phyloP scores from a whole-genome alignment of 192 early-diverging fungal genomes.

The Powellomyces hirtus region DNA sequence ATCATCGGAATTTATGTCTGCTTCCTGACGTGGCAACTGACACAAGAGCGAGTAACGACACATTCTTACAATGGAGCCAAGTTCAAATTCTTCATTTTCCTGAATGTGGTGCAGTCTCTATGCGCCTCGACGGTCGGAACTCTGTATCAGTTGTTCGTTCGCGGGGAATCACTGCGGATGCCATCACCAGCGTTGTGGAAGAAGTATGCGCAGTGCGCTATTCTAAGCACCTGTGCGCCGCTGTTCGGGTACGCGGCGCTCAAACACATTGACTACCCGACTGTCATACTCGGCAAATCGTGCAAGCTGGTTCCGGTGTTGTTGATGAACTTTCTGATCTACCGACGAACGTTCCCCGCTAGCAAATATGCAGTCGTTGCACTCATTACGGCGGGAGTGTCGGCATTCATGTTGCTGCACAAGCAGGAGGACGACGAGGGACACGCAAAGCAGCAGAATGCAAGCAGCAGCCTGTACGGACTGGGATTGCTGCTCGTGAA shows the following conservation, averaged over 20 bases:
- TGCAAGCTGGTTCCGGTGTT: constrained; percentile 96
- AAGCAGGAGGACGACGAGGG: constrained; percentile 52
- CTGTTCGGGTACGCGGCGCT: constrained; percentile 93
- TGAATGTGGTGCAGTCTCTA: constrained; percentile 84
- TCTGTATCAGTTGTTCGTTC: constrained; percentile 65
- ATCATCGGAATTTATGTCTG: constrained; percentile 88
- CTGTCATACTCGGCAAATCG: constrained; percentile 93
- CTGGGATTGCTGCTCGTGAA: constrained; percentile 80
- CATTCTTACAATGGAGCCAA: constrained; percentile 73
- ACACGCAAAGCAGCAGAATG: constrained; percentile 35
- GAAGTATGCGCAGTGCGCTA: constrained; percentile 71
- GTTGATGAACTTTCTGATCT: constrained; percentile 91
- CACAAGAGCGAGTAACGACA: constrained; percentile 90
- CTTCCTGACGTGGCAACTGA: constrained; percentile 94
- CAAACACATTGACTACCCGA: constrained; percentile 95
- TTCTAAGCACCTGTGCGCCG: constrained; percentile 72
- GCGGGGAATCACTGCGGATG: constrained; percentile 33
- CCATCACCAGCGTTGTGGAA: constrained; percentile 24
- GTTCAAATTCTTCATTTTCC: constrained; percentile 90
- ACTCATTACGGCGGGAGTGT: constrained; percentile 88
- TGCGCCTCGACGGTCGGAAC: constrained; percentile 72
- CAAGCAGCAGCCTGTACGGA: constrained; percentile 72
- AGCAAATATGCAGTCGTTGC: constrained; percentile 86
- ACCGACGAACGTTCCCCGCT: constrained; percentile 80
- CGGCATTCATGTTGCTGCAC: constrained; percentile 83